Base-by-base conservation (phyloP, 768 basidiomycete genomes). In the Erythrobasidium yunnanense region DNA sequence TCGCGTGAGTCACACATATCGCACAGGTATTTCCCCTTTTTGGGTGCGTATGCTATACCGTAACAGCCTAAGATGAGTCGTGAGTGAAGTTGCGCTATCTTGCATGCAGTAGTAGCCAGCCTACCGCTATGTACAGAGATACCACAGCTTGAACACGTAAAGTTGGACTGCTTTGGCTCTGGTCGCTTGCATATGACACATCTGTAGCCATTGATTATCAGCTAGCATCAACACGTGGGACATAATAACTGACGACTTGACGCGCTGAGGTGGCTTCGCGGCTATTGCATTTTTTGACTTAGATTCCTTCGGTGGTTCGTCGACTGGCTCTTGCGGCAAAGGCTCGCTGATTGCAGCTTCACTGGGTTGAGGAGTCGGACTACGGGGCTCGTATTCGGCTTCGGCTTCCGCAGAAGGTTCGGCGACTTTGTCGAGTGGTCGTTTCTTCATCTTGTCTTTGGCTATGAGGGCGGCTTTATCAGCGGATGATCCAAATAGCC, bases 11-110 rank as follows among this genome's bases (percentile, higher is more conserved):
- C 69, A 69, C 73, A 73, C 2, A 72, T 53, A 25, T 73, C 70
- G 68, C 73, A 73, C 8, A 53, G 47, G 71, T 71, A 73, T 2
- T 68, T 63, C 20, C 70, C 60, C 17, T 63, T 51, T 18, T 13
- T n/a, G 8, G 54, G 33, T 22, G 54, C 69, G 1, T 71, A 69
- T 8, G 49, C 18, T 1, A 73, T 49, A 8, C 73, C 73, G 53
- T 70, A 72, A 56, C 73, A 73, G 0, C 68, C n/a, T n/a, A n/a
- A n/a, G n/a, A n/a, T n/a, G n/a, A n/a, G n/a, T n/a, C n/a, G n/a
- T n/a, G n/a, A n/a, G n/a, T n/a, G n/a, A n/a, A n/a, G n/a, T n/a
- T n/a, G n/a, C n/a, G n/a, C n/a, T n/a, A n/a, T n/a, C n/a, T n/a
- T n/a, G n/a, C n/a, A n/a, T n/a, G n/a, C n/a, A n/a, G n/a, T n/a